A percentile compares a stretch with the other conserved stretches of the same genome.
These are phyloP conservation scores for Phytopythium boreale DNA, from an alignment of 352 stramenopile genomes.

Conservation along the genomic window DNA sequence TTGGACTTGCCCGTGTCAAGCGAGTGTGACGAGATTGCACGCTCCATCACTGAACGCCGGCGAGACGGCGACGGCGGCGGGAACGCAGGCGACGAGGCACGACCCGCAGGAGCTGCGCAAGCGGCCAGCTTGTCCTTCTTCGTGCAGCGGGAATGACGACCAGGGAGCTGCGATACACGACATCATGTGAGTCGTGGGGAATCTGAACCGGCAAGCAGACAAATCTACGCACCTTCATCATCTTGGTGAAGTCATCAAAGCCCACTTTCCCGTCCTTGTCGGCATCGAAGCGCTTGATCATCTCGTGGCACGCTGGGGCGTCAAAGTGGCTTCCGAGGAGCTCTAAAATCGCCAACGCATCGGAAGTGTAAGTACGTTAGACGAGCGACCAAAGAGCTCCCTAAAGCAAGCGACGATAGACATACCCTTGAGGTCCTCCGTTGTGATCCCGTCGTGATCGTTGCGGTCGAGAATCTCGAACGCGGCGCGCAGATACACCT, in stretches of 20 bases:
- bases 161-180: conserved; percentile 5
- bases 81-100: neutral
- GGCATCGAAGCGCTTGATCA: conserved; percentile 56
- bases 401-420: neutral
- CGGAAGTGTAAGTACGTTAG: neutral
- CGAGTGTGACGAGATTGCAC: neutral
- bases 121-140: conserved; percentile 3
- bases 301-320: conserved; percentile 44
- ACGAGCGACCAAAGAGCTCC: neutral
- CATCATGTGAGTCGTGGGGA: neutral
- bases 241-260: conserved; percentile 68
- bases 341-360: neutral
- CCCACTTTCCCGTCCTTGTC: conserved; percentile 71
- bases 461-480: conserved; percentile 69
- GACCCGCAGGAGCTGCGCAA: neutral
- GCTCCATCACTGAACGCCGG: conserved; percentile 3
- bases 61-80: conserved; percentile 6
- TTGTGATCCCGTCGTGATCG: conserved; percentile 52
- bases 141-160: conserved; percentile 4
- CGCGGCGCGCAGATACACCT: conserved; percentile 46
- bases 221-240: conserved; percentile 36
- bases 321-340: conserved; percentile 68
- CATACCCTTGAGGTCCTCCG: conserved; percentile 43
- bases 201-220: neutral
- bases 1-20: conserved; percentile 5